phyloP scores from a whole-genome alignment of 164 flowering plant species.

The Sextonia rubra region DNA sequence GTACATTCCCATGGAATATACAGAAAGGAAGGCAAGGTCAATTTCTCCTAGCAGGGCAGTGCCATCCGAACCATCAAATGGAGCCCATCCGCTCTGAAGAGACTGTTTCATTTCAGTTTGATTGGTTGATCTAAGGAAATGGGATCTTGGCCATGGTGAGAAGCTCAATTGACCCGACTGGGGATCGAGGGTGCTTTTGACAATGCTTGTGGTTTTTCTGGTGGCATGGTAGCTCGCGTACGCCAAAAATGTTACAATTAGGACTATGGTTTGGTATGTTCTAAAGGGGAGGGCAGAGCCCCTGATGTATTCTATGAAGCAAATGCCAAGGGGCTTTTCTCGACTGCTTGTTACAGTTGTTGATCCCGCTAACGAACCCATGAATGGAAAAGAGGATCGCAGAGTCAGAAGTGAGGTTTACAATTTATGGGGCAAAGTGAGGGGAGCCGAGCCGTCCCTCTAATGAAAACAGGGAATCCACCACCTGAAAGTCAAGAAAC shows the following conservation, averaged over 20 bases:
- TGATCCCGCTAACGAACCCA: conserved; percentile 26
- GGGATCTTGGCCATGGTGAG: conserved; percentile 25
- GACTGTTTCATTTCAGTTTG: conserved; percentile 11
- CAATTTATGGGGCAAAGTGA: background rate
- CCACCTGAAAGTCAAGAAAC: conserved; percentile 13
- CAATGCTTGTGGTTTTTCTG: conserved; percentile 80
- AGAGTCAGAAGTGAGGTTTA: background rate
- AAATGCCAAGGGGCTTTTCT: conserved; percentile 54
- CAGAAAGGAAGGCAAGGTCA: conserved; percentile 73
- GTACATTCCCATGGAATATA: conserved; percentile 79
- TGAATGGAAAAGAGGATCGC: background rate
- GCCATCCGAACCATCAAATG: conserved; percentile 78
- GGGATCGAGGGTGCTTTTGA: conserved; percentile 84
- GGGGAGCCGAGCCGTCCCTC: background rate
- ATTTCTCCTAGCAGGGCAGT: conserved; percentile 68
- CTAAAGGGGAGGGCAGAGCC: conserved; percentile 42
- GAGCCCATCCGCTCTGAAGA: conserved; percentile 68
- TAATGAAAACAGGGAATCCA: background rate
- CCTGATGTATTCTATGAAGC: conserved; percentile 38
- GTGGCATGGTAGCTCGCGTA: conserved; percentile 81
- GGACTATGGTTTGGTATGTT: conserved; percentile 68
- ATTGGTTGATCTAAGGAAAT: conserved; percentile 11
- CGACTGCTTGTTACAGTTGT: conserved; percentile 9
- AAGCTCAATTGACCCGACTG: conserved; percentile 30
- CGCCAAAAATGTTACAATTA: conserved; percentile 69